These are phyloP conservation scores for Cytospora chrysosperma DNA, from an alignment of 2,329 filamentous ascomycete genomes.

Conservation along the genomic window DNA sequence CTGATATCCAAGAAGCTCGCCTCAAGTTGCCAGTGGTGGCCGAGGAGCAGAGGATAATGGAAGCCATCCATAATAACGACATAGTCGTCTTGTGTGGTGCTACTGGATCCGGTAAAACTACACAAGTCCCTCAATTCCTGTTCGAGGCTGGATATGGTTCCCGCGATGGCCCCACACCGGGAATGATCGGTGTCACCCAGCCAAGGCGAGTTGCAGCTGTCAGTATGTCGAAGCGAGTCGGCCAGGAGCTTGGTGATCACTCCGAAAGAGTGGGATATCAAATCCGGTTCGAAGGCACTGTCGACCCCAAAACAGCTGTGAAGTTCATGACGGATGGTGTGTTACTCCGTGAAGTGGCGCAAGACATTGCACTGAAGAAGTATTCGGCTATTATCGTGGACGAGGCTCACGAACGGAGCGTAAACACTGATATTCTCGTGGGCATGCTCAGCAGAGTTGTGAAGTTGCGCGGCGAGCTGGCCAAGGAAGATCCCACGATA, in stretches of 20 bases:
- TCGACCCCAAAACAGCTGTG: constrained; percentile 76
- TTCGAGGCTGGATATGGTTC: constrained; percentile 92
- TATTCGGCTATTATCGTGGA: constrained; percentile 96
- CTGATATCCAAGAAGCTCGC: constrained; percentile 75
- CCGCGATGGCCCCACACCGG: constrained; percentile 73
- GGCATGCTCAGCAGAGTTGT: constrained; percentile 95
- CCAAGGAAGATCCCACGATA: constrained; percentile 65
- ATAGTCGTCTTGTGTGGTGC: constrained; percentile 90
- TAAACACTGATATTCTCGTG: constrained; percentile 97
- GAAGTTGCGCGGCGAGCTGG: constrained; percentile 74
- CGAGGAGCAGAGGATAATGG: constrained; percentile 97
- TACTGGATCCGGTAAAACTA: constrained; percentile 97
- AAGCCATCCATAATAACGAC: constrained; percentile 89
- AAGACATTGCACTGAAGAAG: constrained; percentile 83
- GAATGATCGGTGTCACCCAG: constrained; percentile 93
- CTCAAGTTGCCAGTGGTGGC: constrained; percentile 84
- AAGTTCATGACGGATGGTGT: constrained; percentile 99
- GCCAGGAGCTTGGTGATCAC: constrained; percentile 76
- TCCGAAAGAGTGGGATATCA: constrained; percentile 83
- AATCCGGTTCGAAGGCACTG: constrained; percentile 90
- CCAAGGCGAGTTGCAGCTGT: constrained; percentile 92
- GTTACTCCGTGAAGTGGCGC: constrained; percentile 82
- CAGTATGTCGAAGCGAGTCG: constrained; percentile 92
- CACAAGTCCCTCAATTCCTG: constrained; percentile 93
- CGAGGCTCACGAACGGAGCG: constrained; percentile 93